Conservation (phyloP, 257 asterid species). For the Nemophila menziesii region DNA sequence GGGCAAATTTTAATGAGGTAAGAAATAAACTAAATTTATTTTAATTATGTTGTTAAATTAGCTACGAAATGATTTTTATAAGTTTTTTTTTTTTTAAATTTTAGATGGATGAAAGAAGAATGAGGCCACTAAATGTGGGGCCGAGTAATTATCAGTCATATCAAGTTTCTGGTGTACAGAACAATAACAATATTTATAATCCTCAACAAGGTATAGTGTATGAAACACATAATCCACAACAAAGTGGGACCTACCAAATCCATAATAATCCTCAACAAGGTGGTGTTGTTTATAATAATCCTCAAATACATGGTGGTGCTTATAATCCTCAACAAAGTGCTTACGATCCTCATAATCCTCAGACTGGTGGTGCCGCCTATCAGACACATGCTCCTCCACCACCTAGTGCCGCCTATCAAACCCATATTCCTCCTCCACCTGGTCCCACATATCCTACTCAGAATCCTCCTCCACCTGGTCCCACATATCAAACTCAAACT, state of each 20-base stretch:
- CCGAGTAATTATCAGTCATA: slow-evolving; percentile 24
- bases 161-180: slow-evolving; percentile 26
- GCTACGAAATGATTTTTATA: slow-evolving; percentile 4
- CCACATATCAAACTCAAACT: no score
- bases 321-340: slow-evolving; percentile 1
- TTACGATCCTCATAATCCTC: slow-evolving; percentile 21
- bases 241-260: not conserved
- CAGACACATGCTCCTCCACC: no score
- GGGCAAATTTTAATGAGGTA: slow-evolving; percentile 38
- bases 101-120: slow-evolving; percentile 37
- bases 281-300: not conserved
- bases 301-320: no score
- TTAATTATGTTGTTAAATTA: not conserved
- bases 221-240: not conserved
- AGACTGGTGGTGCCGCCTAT: no score
- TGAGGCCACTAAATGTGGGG: slow-evolving; percentile 23
- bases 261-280: not conserved
- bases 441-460: no score
- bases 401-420: no score
- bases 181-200: slow-evolving; percentile 10
- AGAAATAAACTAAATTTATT: not conserved
- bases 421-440: no score
- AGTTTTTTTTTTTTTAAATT: slow-evolving; percentile 1
- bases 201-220: slow-evolving; percentile 8
- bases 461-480: no score